Evolutionary conservation across 257 asterid genomes (phyloP).

Genomic region (Fraxinus anomala): DNA sequence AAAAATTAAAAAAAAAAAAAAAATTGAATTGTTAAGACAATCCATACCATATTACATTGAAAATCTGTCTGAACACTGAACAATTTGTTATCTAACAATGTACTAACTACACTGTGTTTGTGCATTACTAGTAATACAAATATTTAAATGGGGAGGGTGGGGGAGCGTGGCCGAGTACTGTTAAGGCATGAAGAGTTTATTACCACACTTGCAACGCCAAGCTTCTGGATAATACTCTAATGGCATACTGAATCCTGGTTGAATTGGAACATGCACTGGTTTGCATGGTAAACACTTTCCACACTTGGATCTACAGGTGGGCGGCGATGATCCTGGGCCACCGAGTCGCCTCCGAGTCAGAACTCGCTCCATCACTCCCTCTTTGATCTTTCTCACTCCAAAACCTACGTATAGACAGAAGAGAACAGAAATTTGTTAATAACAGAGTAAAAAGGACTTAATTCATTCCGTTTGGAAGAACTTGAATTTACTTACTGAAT

Average conservation of each 20-base stretch:
- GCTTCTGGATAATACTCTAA: slow-evolving; percentile 91
- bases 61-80: not conserved
- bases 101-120: not conserved
- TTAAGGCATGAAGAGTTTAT: slow-evolving; percentile 74
- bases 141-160: not conserved
- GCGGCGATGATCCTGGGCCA: slow-evolving; percentile 84
- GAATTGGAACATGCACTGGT: slow-evolving; percentile 82
- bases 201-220: slow-evolving; percentile 90
- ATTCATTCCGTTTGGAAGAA: not conserved
- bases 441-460: not conserved
- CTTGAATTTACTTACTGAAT: slow-evolving; percentile 42
- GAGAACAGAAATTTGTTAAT: not conserved
- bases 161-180: not conserved
- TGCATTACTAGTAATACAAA: not conserved
- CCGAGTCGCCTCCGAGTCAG: slow-evolving; percentile 45
- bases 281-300: slow-evolving; percentile 73
- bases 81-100: not conserved
- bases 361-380: slow-evolving; percentile 36
- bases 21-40: not conserved
- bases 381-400: slow-evolving; percentile 28
- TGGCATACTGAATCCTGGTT: slow-evolving; percentile 63
- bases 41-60: not conserved
- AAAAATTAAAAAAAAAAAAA: not conserved
- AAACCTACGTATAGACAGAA: slow-evolving; percentile 22
- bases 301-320: slow-evolving; percentile 82